Base-by-base conservation (phyloP, 2,329 filamentous ascomycete species). In the Verticillium klebahnii region DNA sequence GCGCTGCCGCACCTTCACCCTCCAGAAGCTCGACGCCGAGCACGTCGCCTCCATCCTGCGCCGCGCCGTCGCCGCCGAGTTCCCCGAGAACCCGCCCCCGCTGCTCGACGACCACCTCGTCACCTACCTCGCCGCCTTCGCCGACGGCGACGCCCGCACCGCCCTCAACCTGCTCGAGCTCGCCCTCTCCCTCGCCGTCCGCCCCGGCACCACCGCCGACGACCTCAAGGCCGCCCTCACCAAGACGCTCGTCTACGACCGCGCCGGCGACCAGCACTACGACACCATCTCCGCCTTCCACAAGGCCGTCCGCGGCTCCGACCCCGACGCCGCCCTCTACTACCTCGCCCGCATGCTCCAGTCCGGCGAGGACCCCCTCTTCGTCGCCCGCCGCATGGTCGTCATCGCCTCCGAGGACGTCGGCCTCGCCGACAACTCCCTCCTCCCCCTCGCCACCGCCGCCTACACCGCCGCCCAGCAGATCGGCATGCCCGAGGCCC, bases 251-350 rank as follows among this genome's bases (percentile, higher is more conserved):
- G 93, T 98, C 15, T 98, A 98, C 76, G 95, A 99, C 75, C 88
- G 95, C 60, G 91, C 91, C 0, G 94, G 95, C 59, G 95, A 99
- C 75, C 92, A 97, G 73, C 95, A 98, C 77, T 99, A 98, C 78
- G 94, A 99, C 72, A 95, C 91, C 60, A 98, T 99, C 70, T 96
- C 92, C 1, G 95, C 95, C 34, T 95, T 98, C 69, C 95, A 98
- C 82, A 99, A 99, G 71, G 93, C 93, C 2, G 89, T 98, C 11
- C 90, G 95, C 56, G 95, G 95, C 50, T 90, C 87, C 61, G 89
- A 97, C 70, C 76, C 94, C 0, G 91, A 98, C 73, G 95, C 94
- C 0, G 85, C 94, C 0, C 83, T 99, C 1, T 99, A 98, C 78
- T 99, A 98, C 74, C 86, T 99, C 1, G 92, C 91, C 0, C 89